phyloP scores from a whole-genome alignment of 768 basidiomycete species.

The Leucogyrophana mollusca region DNA sequence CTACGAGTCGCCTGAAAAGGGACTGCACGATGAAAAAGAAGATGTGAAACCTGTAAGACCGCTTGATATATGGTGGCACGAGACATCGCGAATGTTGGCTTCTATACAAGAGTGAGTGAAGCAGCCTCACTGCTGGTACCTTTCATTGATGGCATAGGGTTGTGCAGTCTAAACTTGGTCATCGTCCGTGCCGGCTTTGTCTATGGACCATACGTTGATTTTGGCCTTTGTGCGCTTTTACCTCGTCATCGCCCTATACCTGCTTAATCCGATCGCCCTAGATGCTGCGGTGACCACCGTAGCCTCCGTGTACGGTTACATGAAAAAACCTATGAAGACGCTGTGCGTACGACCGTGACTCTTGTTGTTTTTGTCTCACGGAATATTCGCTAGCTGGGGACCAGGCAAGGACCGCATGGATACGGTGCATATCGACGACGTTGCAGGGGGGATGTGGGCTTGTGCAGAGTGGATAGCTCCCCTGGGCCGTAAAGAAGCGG shows the following conservation, averaged over 20 bases:
- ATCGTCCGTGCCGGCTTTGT: slow-evolving; percentile 72
- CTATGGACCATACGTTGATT: slow-evolving; percentile 81
- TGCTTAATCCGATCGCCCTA: slow-evolving; percentile 6
- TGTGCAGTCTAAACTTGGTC: slow-evolving; percentile 70
- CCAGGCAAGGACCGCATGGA: slow-evolving; percentile 75
- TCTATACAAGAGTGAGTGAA: slow-evolving; percentile 66
- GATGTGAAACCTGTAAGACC: slow-evolving; percentile 69
- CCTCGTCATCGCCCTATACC: background rate
- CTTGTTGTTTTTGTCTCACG: slow-evolving; percentile 5
- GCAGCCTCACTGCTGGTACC: background rate
- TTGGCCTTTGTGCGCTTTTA: slow-evolving; percentile 57
- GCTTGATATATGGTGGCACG: slow-evolving; percentile 87
- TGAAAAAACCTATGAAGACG: slow-evolving; percentile 84
- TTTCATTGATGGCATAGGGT: slow-evolving; percentile 13
- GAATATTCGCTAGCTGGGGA: slow-evolving; percentile 56
- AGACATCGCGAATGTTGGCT: slow-evolving; percentile 71
- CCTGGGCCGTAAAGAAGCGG: slow-evolving; percentile 62
- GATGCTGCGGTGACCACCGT: slow-evolving; percentile 73
- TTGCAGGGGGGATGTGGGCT: slow-evolving; percentile 76
- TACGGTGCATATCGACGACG: slow-evolving; percentile 76
- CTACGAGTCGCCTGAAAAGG: slow-evolving; percentile 73
- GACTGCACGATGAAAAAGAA: slow-evolving; percentile 66
- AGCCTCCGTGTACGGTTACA: slow-evolving; percentile 76
- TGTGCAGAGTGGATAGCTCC: slow-evolving; percentile 73
- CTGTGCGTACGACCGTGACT: slow-evolving; percentile 46